These are phyloP conservation scores for Citrus inodora DNA, from an alignment of 345 rosid species.

Conservation along the genomic window DNA sequence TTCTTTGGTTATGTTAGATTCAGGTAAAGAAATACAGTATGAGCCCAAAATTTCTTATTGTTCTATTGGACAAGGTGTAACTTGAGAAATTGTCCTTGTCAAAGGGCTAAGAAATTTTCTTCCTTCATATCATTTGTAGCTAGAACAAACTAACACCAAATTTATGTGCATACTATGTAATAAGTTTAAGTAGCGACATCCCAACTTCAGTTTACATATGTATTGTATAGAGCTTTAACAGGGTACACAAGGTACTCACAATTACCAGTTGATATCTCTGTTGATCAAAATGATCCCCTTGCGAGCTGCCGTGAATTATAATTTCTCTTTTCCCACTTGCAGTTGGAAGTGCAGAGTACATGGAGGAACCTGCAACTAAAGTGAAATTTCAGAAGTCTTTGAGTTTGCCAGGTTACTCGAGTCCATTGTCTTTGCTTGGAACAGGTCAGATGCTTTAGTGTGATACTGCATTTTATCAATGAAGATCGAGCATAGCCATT, in stretches of 20 bases:
- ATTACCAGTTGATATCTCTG: not conserved
- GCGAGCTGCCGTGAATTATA: not conserved
- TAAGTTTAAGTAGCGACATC: not conserved
- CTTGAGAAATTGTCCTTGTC: not conserved
- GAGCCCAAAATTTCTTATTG: not conserved
- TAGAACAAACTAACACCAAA: not conserved
- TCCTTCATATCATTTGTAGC: not conserved
- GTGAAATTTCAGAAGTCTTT: constrained; percentile 64
- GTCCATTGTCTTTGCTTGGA: constrained; percentile 61
- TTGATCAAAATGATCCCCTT: not conserved
- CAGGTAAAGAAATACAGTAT: not conserved
- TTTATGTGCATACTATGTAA: not conserved
- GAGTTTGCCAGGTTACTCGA: constrained; percentile 64
- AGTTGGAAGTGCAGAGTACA: constrained; percentile 54
- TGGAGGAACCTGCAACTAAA: constrained; percentile 60
- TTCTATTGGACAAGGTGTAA: not conserved
- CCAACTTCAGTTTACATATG: not conserved
- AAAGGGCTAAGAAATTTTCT: not conserved
- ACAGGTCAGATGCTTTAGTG: constrained; percentile 47
- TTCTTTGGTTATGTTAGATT: not conserved
- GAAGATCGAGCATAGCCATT: not conserved
- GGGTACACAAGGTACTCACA: not conserved
- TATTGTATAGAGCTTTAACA: not conserved
- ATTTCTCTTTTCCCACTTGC: constrained; percentile 22
- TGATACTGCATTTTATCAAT: not conserved